Base-by-base conservation (phyloP, 495 filamentous ascomycete species). In the Talaromyces liani region DNA sequence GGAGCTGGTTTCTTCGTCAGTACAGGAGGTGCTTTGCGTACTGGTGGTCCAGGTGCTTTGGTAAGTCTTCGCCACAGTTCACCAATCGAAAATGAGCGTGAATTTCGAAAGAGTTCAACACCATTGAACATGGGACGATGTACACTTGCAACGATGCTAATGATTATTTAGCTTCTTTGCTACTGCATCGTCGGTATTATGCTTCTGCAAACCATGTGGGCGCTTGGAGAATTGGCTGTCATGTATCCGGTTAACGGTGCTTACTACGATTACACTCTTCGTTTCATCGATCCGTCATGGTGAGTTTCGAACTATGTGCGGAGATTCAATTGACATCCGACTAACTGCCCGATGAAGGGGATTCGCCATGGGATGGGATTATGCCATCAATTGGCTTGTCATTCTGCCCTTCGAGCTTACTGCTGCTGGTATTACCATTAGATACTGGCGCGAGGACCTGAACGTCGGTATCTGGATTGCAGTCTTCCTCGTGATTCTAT, bases 381-480 rank as follows among this genome's bases (percentile, higher is more conserved):
- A 91, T 69, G 83, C 85, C 61, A 76, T 89, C 57, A 79, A 82
- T 68, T 91, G 88, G 88, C 88, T 89, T 72, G 72, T 79, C 47
- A 81, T 66, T 29, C 67, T 77, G n/a, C 79, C 77, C 2, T 75
- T 80, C 45, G 90, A 95, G 69, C 76, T 93, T 36, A 93, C 89
- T 0, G 92, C 91, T 34, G 87, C 90, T 25, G 85, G 88, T 61
- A 72, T 94, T 7, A 87, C 93, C 3, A 84, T 96, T n/a, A 77
- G 88, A 55, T 90, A 82, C 64, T 96, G 92, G 92, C 63, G 71
- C 29, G 71, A 73, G 6, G 72, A 79, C 49, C 72, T 87, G 24
- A 87, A 82, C 61, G 73, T 79, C 56, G 84, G 71, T 6, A 86
- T 90, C 10, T 77, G 87, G 65, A 81, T 93, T 65, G 85, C 91